These are phyloP conservation scores for Malassezia nana DNA, from an alignment of 1,284 basidiomycete genomes.

Conservation along the genomic window DNA sequence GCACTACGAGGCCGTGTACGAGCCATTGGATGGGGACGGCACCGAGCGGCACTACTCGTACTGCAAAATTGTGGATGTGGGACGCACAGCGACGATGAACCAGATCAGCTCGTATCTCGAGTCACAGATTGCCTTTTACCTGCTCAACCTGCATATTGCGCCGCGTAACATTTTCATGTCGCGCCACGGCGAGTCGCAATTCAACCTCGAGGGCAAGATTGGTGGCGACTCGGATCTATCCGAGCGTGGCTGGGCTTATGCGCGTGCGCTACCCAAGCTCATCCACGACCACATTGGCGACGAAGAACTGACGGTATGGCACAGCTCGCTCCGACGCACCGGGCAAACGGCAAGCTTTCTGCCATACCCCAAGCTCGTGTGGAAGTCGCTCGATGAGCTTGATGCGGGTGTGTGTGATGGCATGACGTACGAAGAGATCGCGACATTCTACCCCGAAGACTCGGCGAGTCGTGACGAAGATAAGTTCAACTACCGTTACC, in stretches of 20 bases:
- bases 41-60: slow-evolving; percentile 60
- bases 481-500: slow-evolving; percentile 97
- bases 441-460: slow-evolving; percentile 86
- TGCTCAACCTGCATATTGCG: slow-evolving; percentile 96
- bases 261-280: slow-evolving; percentile 70
- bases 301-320: slow-evolving; percentile 86
- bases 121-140: slow-evolving; percentile 91
- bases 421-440: slow-evolving; percentile 99
- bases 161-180: slow-evolving; percentile 95
- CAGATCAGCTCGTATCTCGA: slow-evolving; percentile 67
- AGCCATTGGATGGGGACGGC: slow-evolving; percentile 59
- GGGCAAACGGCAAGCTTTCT: slow-evolving; percentile 77
- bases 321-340: slow-evolving; percentile 82
- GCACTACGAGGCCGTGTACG: slow-evolving; percentile 90
- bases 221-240: slow-evolving; percentile 88
- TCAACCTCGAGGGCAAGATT: slow-evolving; percentile 91
- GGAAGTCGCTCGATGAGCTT: slow-evolving; percentile 96
- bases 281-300: slow-evolving; percentile 86
- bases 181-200: slow-evolving; percentile 93
- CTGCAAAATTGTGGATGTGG: slow-evolving; percentile 49
- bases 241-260: slow-evolving; percentile 72
- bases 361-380: slow-evolving; percentile 83
- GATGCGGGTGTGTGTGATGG: slow-evolving; percentile 98
- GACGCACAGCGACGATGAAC: slow-evolving; percentile 41
- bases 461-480: slow-evolving; percentile 98